These are phyloP conservation scores for Amauroascus verrucosus DNA, from an alignment of 2,329 filamentous ascomycete species.

Conservation along the genomic window DNA sequence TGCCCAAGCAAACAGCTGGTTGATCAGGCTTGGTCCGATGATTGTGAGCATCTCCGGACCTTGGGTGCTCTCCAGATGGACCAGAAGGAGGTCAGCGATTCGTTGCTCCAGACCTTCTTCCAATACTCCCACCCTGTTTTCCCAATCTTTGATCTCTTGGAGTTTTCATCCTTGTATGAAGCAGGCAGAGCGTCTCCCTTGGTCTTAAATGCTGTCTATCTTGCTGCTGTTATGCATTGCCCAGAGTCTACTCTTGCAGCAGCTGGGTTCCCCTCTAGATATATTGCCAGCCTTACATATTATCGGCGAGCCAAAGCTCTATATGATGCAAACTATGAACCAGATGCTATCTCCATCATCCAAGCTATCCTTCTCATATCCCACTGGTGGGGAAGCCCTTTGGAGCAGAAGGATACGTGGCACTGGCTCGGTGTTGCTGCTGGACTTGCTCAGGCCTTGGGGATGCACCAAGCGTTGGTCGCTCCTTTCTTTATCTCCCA, in stretches of 20 bases:
- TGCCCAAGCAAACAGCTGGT: constrained; percentile 13
- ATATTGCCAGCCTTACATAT: constrained; percentile 19
- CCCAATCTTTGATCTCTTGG: constrained; percentile 18
- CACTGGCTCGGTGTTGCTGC: constrained; percentile 22
- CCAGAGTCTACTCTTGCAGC: constrained; percentile 16
- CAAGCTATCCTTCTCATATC: constrained; percentile 20
- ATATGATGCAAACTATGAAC: constrained; percentile 23
- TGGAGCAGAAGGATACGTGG: constrained; percentile 23
- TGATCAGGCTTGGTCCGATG: constrained; percentile 7
- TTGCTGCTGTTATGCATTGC: constrained; percentile 19
- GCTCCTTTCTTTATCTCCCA: not conserved
- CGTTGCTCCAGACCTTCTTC: constrained; percentile 21
- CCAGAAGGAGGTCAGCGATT: constrained; percentile 11
- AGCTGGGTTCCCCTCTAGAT: constrained; percentile 19
- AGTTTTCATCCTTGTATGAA: constrained; percentile 15
- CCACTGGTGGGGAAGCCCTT: constrained; percentile 21
- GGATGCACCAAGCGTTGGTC: constrained; percentile 21
- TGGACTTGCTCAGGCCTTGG: constrained; percentile 20
- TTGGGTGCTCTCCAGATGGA: constrained; percentile 19
- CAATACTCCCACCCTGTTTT: constrained; percentile 16
- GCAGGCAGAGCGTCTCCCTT: constrained; percentile 16
- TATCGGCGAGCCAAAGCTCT: constrained; percentile 21
- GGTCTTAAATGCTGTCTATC: constrained; percentile 19
- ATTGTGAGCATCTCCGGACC: not conserved
- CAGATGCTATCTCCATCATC: constrained; percentile 18